A percentile compares a stretch with the other conserved stretches of the same genome.
Conservation (phyloP, 129 eudicot genomes). For the Flaveria robusta region DNA sequence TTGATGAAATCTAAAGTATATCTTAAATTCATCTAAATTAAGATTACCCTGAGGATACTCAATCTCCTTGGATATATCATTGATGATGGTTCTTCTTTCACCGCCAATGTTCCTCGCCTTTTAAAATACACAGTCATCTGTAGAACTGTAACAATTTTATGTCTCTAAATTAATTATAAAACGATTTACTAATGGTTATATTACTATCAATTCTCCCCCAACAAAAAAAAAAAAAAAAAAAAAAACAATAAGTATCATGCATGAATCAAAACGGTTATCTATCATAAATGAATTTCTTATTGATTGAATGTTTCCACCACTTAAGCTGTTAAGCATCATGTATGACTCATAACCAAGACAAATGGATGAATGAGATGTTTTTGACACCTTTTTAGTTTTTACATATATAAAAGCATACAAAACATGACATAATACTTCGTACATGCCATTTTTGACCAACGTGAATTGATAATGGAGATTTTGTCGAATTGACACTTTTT, state of each 20-base stretch:
- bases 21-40: too few relatives aligned
- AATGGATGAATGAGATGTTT: constrained; percentile 7
- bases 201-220: not conserved
- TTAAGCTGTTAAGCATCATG: not conserved
- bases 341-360: not conserved
- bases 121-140: too few relatives aligned
- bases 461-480: constrained; percentile 9
- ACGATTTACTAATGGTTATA: not conserved
- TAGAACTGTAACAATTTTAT: too few relatives aligned
- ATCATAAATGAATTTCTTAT: not conserved
- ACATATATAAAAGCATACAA: constrained; percentile 1
- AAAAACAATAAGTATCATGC: not conserved
- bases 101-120: too few relatives aligned
- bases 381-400: not conserved
- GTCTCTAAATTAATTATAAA: not conserved
- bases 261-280: not conserved
- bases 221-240: not conserved
- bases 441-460: constrained; percentile 21
- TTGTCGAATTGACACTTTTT: constrained; percentile 7
- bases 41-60: too few relatives aligned
- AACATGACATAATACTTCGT: constrained; percentile 19
- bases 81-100: too few relatives aligned
- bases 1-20: too few relatives aligned
- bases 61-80: too few relatives aligned
- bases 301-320: not conserved